Evolutionary conservation across 2,329 filamentous ascomycete genomes (phyloP).

Genomic region (Teratosphaeria viscida): DNA sequence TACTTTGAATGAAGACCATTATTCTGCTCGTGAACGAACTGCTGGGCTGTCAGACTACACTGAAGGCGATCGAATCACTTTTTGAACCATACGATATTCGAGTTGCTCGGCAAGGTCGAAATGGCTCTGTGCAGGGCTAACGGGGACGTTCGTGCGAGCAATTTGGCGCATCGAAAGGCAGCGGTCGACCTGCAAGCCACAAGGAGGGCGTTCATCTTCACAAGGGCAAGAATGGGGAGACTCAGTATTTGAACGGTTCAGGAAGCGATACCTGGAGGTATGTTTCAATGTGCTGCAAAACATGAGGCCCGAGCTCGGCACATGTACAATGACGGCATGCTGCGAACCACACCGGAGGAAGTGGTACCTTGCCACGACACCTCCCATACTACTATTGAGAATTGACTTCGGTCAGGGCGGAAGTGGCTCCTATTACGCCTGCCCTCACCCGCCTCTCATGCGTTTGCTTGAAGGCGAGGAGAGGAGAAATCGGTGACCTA

Average conservation of each 20-base stretch:
- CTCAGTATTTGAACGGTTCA: not conserved
- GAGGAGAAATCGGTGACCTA: not conserved
- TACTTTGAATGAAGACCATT: slow-evolving; percentile 14
- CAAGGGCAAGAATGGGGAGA: not conserved
- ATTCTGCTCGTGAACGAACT: not conserved
- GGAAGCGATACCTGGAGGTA: not conserved
- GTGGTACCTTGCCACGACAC: not conserved
- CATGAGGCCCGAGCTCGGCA: not conserved
- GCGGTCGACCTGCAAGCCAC: slow-evolving; percentile 2
- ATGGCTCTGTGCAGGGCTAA: slow-evolving; percentile 16
- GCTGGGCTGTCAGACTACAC: not conserved
- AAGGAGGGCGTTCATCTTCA: not conserved
- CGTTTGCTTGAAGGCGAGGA: too few species aligned
- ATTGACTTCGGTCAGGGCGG: too few species aligned
- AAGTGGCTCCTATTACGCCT: too few species aligned
- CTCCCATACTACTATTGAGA: too few species aligned
- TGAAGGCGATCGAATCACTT: not conserved
- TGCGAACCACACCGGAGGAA: not conserved
- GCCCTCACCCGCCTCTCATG: too few species aligned
- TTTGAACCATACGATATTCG: not conserved
- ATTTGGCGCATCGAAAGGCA: slow-evolving; percentile 10
- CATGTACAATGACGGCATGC: not conserved
- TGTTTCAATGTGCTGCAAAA: not conserved
- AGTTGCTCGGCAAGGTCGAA: slow-evolving; percentile 31
- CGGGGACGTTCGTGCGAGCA: slow-evolving; percentile 15